phyloP scores from a whole-genome alignment of 805 yeast species.

The Yamadazyma akitaensis region DNA sequence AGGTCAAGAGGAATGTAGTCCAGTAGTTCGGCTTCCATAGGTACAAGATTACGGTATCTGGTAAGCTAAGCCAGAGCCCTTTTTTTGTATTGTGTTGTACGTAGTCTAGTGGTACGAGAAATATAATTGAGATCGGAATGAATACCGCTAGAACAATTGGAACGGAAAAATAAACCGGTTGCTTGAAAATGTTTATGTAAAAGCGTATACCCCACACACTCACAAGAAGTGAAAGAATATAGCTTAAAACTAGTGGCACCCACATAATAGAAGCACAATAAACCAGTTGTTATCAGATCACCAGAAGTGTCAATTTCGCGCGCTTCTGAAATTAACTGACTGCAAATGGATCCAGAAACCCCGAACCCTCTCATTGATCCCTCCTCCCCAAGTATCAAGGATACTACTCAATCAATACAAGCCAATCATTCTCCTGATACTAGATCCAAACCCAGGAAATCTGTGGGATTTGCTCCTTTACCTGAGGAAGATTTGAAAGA shows the following conservation, averaged over 20 bases:
- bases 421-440: too few species aligned
- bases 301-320: background rate
- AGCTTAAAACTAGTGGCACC: slow-evolving; percentile 25
- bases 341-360: background rate
- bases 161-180: slow-evolving; percentile 40
- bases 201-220: slow-evolving; percentile 28
- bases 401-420: too few species aligned
- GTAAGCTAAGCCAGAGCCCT: slow-evolving; percentile 44
- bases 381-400: too few species aligned
- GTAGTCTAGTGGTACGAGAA: slow-evolving; percentile 72
- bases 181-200: slow-evolving; percentile 33
- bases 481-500: slow-evolving; percentile 34
- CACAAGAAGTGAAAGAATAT: slow-evolving; percentile 23
- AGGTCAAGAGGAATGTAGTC: slow-evolving; percentile 75
- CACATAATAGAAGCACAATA: slow-evolving; percentile 20
- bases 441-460: slow-evolving; percentile 13
- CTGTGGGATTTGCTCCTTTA: slow-evolving; percentile 39
- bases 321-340: background rate
- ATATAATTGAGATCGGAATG: slow-evolving; percentile 72
- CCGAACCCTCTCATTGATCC: background rate
- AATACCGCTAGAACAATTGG: slow-evolving; percentile 59
- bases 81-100: slow-evolving; percentile 47
- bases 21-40: slow-evolving; percentile 78
- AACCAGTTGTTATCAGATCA: background rate
- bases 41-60: slow-evolving; percentile 44